Base-by-base conservation (phyloP, 371 early-diverging fungal species). In the Apophysomyces sp. region DNA sequence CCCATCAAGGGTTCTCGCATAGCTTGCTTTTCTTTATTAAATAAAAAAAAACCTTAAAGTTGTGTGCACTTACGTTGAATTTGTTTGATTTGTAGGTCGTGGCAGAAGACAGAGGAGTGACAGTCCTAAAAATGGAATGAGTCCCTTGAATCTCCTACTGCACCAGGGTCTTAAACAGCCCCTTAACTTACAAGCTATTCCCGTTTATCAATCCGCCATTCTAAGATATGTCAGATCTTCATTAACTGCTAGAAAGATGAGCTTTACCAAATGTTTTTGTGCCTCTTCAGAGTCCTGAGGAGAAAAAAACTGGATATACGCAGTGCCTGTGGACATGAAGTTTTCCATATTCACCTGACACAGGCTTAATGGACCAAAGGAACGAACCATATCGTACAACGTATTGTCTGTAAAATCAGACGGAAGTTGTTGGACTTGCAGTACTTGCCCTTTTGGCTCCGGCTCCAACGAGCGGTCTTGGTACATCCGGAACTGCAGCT, bases 331-430 rank as follows among this genome's bases (percentile, higher is more conserved):
- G 57, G 66, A 70, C 8, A 49, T 58, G 26, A 66, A 63, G 8
- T 60, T 66, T 37, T 75, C 69, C 56, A 62, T 30, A 9, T 67
- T 53, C 31, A 73, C 49, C 56, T 69, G 72, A 31, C 72, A 72
- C 13, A 70, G 55, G 55, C 67, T 65, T 12, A 81, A 58, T n/a
- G 81, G 77, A 15, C 81, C 81, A 64, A 60, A 81, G 1, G 70
- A 63, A 52, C 72, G 73, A 51, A 81, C 78, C 4, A 72, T 18
- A 40, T 77, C 63, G 57, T 69, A 76, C 4, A 81, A 31, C n/a
- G 55, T 55, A 39, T 62, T 68, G 29, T 78, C 71, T 30, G 69
- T 71, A 18, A 62, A 69, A 41, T 66, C 60, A 15, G 51, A 60
- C 27, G 71, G 67, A 28, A 81, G 53, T 16, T 68, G 52, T 40